A percentile compares a stretch with the other conserved stretches of the same genome.
Conservation (phyloP, 2,329 filamentous ascomycete genomes). For the Diaporthe vaccinii region DNA sequence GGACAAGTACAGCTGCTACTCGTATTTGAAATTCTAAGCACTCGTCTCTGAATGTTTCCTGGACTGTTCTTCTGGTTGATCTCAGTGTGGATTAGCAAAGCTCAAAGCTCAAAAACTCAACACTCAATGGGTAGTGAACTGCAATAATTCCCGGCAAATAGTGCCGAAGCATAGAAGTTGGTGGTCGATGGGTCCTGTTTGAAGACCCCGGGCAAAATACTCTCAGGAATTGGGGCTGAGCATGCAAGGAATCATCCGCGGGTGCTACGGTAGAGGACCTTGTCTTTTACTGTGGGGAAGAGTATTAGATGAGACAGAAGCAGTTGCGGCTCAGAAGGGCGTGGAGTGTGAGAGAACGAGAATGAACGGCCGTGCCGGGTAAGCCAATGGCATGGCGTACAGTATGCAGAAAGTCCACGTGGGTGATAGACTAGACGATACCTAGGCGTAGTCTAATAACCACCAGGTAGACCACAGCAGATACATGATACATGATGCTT, state of each 20-base stretch:
- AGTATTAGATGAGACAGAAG: neutral
- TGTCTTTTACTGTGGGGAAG: neutral
- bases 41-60: neutral
- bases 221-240: constrained; percentile 21
- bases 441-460: neutral
- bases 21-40: neutral
- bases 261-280: neutral
- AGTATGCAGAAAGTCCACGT: constrained; percentile 11
- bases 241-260: constrained; percentile 16
- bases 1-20: neutral
- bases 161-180: constrained; percentile 4
- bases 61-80: neutral
- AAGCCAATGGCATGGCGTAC: constrained; percentile 1
- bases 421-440: neutral
- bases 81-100: neutral
- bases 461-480: neutral
- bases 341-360: neutral
- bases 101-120: no score
- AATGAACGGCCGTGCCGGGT: neutral
- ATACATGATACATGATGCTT: neutral
- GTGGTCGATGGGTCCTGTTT: neutral
- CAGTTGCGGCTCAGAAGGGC: neutral
- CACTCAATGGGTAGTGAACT: neutral
- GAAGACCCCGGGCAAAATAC: neutral
- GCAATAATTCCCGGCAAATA: neutral